Evolutionary conservation across 805 yeast species (phyloP).

Genomic region (Blastobotrys americana): DNA sequence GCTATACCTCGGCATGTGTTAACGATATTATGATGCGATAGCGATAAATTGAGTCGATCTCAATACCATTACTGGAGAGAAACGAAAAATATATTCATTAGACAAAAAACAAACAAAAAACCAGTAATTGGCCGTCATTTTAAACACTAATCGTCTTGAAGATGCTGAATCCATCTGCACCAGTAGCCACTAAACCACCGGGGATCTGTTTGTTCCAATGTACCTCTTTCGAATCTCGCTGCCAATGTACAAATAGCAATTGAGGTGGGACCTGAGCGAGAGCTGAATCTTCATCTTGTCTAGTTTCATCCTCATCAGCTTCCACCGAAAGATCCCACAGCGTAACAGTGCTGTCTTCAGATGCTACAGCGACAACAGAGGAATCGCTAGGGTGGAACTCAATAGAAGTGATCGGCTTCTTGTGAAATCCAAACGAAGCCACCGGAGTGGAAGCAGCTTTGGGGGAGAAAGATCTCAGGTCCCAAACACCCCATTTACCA

Average conservation of each 20-base stretch:
- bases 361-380: conserved; percentile 89
- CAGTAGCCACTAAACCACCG: conserved; percentile 89
- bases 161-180: conserved; percentile 86
- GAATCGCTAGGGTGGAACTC: conserved; percentile 94
- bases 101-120: neutral
- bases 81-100: neutral
- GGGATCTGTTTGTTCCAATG: conserved; percentile 98
- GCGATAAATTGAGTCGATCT: too few species aligned
- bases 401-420: conserved; percentile 85
- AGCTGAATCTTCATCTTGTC: conserved; percentile 61
- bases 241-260: conserved; percentile 95
- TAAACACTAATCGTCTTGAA: conserved; percentile 97
- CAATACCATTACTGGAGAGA: conserved; percentile 1
- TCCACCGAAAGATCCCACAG: conserved; percentile 98
- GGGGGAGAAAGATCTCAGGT: conserved; percentile 74
- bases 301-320: conserved; percentile 94
- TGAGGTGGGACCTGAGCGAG: conserved; percentile 91
- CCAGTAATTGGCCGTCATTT: neutral
- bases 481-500: conserved; percentile 98
- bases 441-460: conserved; percentile 62
- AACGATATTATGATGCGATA: too few species aligned
- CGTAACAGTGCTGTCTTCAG: conserved; percentile 95
- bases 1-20: too few species aligned
- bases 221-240: conserved; percentile 92
- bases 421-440: conserved; percentile 92